phyloP scores from a whole-genome alignment of 208 protist genomes.

The Leishmania tropica region DNA sequence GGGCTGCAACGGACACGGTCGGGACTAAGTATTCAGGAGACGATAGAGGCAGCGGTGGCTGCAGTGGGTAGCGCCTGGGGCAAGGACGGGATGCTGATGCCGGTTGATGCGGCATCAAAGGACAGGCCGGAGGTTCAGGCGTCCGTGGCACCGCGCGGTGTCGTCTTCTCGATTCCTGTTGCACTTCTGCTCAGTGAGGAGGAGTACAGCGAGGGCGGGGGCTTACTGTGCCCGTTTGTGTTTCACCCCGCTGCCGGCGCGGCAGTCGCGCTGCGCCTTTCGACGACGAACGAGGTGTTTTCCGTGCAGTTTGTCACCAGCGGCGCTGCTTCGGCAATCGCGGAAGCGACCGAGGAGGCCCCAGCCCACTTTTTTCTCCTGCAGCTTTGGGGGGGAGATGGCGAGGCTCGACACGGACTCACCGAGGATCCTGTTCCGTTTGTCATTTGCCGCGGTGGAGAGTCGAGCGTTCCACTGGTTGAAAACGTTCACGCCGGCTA shows the following conservation, averaged over 20 bases:
- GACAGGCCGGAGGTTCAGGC: slow-evolving; percentile 10
- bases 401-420: slow-evolving; percentile 12
- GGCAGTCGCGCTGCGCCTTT: slow-evolving; percentile 47
- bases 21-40: slow-evolving; percentile 5
- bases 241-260: slow-evolving; percentile 44
- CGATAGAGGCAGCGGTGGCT: slow-evolving; percentile 20
- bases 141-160: slow-evolving; percentile 3
- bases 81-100: slow-evolving; percentile 7
- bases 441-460: slow-evolving; percentile 33
- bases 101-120: slow-evolving; percentile 10
- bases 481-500: slow-evolving; percentile 32
- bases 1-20: slow-evolving; percentile 9
- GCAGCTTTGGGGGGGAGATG: slow-evolving; percentile 23
- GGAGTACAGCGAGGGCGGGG: slow-evolving; percentile 27
- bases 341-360: not conserved
- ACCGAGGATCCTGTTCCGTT: slow-evolving; percentile 26
- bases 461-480: slow-evolving; percentile 34
- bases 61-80: slow-evolving; percentile 23
- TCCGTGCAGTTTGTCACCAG: slow-evolving; percentile 51
- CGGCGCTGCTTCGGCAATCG: slow-evolving; percentile 13
- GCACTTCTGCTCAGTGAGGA: slow-evolving; percentile 42
- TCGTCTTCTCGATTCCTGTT: slow-evolving; percentile 36
- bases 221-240: slow-evolving; percentile 61
- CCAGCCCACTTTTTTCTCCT: slow-evolving; percentile 20
- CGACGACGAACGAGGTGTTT: slow-evolving; percentile 19